Evolutionary conservation across 2,329 filamentous ascomycete species (phyloP), one percentile per base, ranked within the genome.

Genomic region (Didymella sp.): DNA sequence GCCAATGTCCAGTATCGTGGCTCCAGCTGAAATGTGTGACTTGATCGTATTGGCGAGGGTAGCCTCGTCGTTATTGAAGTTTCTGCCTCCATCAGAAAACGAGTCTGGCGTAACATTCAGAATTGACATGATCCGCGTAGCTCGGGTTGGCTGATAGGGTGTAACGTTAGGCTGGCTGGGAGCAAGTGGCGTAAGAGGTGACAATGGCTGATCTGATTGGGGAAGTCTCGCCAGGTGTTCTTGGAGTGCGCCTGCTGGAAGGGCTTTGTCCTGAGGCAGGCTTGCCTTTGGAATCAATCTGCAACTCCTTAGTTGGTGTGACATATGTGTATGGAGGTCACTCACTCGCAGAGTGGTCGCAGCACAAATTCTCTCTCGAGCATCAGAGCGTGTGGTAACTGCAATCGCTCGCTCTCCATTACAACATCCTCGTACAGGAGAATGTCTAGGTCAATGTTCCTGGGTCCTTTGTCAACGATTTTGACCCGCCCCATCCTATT

Each of bases 71-170:
- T 77, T 50, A 41, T 68, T 61, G 50, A 65, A 73, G 41, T 73
- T 85, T 8, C 81, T 70, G 8, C 92, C 92, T 50, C 92, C 94
- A 72, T 98, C 93, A 1, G 94, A 98, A 80, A 99, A 99, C 9
- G 94, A 98, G 78, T 99, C 94, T 0, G 94, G 94, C 0, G 95
- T 98, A 49, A 96, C 80, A 76, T 99, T 99, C 42, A 98, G 82
- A 62, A 99, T 96, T 51, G 90, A 91, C 95, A 99, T 99, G 64
- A 97, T 78, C 42, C 87, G 86, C 0, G 94, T 97, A 50, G 79
- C 47, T 27, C 71, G 66, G 6, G 56, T 22, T 12, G 59, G 43
- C n/a, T 65, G 61, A n/a, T 63, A 59, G 7, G 71, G 60, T 13
- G 67, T 67, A 17, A 76, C 67, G 6, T 65, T 68, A 1, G 69